A percentile compares a stretch with the other conserved stretches of the same genome.
Evolutionary conservation across 129 eudicot species (phyloP).

Genomic region (Gnaphalium uliginosum): DNA sequence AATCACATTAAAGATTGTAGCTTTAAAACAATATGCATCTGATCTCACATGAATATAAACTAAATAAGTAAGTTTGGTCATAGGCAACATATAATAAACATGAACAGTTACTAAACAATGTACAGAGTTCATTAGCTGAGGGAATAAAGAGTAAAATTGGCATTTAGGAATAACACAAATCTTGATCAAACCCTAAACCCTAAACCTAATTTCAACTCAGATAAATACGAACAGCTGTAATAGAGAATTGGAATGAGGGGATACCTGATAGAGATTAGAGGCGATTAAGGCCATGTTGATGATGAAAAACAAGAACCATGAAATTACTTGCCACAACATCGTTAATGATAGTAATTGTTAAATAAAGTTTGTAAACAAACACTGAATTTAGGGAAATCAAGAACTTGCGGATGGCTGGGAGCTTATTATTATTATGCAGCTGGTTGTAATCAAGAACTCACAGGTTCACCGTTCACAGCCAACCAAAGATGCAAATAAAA

Average conservation of each 20-base stretch:
- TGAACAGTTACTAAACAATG: not conserved
- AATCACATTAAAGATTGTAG: not conserved
- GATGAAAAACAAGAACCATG: conserved; percentile 49
- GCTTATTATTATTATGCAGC: too few species aligned
- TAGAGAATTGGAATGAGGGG: conserved; percentile 8
- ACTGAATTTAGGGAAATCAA: too few species aligned
- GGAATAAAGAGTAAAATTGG: too few species aligned
- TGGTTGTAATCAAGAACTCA: too few species aligned
- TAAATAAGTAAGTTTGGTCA: not conserved
- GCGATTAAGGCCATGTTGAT: conserved; percentile 52
- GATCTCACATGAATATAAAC: not conserved
- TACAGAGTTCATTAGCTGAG: too few species aligned
- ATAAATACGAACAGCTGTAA: not conserved
- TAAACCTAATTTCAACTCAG: not conserved
- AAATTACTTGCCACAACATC: conserved; percentile 53
- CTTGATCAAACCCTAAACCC: not conserved
- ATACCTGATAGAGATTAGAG: conserved; percentile 61
- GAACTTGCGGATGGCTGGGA: too few species aligned
- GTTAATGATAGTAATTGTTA: not conserved
- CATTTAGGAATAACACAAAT: not conserved
- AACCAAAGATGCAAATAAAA: too few species aligned
- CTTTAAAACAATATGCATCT: not conserved
- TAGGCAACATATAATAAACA: not conserved
- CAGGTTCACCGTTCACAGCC: too few species aligned
- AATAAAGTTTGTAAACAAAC: too few species aligned